phyloP scores from a whole-genome alignment of 2,329 filamentous ascomycete species.

The Ophiosphaerella korrae region DNA sequence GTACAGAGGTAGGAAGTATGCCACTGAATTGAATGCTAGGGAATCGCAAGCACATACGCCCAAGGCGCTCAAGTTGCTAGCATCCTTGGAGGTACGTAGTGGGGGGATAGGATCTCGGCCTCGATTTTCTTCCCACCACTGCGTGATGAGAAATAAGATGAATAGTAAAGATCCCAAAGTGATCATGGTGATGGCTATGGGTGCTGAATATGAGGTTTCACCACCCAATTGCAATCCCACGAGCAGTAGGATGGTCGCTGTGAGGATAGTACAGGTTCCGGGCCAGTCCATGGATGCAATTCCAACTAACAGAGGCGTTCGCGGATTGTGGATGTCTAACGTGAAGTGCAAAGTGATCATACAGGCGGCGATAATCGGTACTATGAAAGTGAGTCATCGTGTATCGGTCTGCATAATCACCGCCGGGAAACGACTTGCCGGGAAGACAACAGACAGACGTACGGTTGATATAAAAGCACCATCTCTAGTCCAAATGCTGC shows the following conservation, averaged over 20 bases:
- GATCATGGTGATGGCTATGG: constrained; percentile 58
- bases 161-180: constrained; percentile 54
- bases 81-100: constrained; percentile 64
- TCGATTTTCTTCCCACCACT: constrained; percentile 66
- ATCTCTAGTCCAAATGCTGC: constrained; percentile 55
- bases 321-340: constrained; percentile 59
- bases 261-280: constrained; percentile 56
- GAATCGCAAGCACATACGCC: constrained; percentile 55
- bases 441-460: constrained; percentile 1
- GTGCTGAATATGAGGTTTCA: constrained; percentile 52
- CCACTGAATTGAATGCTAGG: constrained; percentile 67
- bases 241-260: constrained; percentile 56
- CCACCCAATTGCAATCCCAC: constrained; percentile 61
- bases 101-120: constrained; percentile 71
- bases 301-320: constrained; percentile 53
- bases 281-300: constrained; percentile 60
- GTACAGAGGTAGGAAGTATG: constrained; percentile 76
- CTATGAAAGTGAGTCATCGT: constrained; percentile 23
- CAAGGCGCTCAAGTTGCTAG: constrained; percentile 63
- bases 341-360: constrained; percentile 58
- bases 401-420: no score
- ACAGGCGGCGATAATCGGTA: constrained; percentile 56
- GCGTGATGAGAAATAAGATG: constrained; percentile 61
- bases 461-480: constrained; percentile 52
- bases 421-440: no score